Percentiles rank a stretch among this genome's conserved stretches.
Evolutionary conservation across 768 basidiomycete species (phyloP).

Genomic region (Boletus barrowsii): DNA sequence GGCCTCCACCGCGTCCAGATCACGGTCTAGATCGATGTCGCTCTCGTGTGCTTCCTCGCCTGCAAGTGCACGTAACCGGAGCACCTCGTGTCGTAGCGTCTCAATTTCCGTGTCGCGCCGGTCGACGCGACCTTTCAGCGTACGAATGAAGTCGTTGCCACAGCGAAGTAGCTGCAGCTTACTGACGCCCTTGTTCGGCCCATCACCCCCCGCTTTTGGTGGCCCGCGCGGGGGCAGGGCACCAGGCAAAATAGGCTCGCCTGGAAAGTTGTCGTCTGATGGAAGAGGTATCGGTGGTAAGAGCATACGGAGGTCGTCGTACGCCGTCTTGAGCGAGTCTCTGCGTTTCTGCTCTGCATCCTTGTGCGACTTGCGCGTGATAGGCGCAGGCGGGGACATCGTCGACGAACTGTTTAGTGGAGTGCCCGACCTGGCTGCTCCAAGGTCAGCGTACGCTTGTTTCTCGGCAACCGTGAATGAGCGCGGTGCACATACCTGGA

Average conservation of each 20-base stretch:
- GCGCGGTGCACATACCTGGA: conserved; percentile 47
- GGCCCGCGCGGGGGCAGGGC: conserved; percentile 88
- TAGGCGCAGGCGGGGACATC: conserved; percentile 37
- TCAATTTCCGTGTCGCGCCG: conserved; percentile 78
- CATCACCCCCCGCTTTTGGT: conserved; percentile 78
- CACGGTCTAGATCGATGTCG: conserved; percentile 28
- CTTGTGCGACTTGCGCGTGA: conserved; percentile 85
- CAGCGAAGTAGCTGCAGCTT: conserved; percentile 90
- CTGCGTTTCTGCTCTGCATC: conserved; percentile 96
- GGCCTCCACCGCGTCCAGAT: conserved; percentile 30
- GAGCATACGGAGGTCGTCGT: conserved; percentile 76
- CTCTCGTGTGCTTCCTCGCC: conserved; percentile 21
- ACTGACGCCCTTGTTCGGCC: conserved; percentile 94
- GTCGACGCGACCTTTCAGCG: conserved; percentile 73
- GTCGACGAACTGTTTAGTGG: conserved; percentile 25
- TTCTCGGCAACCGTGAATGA: background rate
- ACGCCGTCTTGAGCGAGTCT: conserved; percentile 93
- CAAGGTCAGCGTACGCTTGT: conserved; percentile 1
- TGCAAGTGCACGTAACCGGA: conserved; percentile 45
- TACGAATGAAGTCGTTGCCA: conserved; percentile 83
- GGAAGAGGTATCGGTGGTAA: conserved; percentile 88
- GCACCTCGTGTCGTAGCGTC: conserved; percentile 62
- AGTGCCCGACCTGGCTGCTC: conserved; percentile 33
- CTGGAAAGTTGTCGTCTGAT: conserved; percentile 64
- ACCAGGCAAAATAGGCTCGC: conserved; percentile 80